phyloP scores from a whole-genome alignment of 176 grass and related monocot species.

The Tillandsia leiboldiana region DNA sequence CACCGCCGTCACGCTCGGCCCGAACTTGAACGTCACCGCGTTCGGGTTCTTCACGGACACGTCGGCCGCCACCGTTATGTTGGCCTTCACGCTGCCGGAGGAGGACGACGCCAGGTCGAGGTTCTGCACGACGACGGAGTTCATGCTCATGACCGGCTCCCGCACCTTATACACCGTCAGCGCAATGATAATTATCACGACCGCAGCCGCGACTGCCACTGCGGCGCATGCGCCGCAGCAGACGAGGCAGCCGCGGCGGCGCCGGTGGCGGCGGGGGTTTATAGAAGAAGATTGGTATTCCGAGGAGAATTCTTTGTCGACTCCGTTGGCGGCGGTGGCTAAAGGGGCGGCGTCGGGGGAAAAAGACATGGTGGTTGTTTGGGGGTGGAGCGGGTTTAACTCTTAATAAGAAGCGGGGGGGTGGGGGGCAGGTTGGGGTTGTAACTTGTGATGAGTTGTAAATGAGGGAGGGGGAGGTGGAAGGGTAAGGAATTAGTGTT shows the following conservation, averaged over 20 bases:
- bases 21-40: slow-evolving; percentile 45
- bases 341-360: background rate
- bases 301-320: no score
- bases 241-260: slow-evolving; percentile 21
- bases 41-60: slow-evolving; percentile 81
- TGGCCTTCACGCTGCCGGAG: background rate
- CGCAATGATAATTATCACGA: slow-evolving; percentile 8
- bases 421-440: background rate
- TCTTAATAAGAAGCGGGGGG: background rate
- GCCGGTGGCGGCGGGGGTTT: background rate
- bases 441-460: background rate
- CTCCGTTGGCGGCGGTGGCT: background rate
- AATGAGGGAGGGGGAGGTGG: background rate
- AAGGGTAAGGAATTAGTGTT: background rate
- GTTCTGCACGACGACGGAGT: slow-evolving; percentile 35
- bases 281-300: no score
- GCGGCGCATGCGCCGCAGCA: slow-evolving; percentile 3
- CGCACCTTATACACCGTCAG: slow-evolving; percentile 52
- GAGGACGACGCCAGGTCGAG: background rate
- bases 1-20: slow-evolving; percentile 34
- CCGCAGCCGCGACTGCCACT: background rate
- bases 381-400: background rate
- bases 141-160: slow-evolving; percentile 70
- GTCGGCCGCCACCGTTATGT: slow-evolving; percentile 41
- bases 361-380: background rate